phyloP scores from a whole-genome alignment of 2,329 filamentous ascomycete genomes.

The Talaromyces funiculosus region DNA sequence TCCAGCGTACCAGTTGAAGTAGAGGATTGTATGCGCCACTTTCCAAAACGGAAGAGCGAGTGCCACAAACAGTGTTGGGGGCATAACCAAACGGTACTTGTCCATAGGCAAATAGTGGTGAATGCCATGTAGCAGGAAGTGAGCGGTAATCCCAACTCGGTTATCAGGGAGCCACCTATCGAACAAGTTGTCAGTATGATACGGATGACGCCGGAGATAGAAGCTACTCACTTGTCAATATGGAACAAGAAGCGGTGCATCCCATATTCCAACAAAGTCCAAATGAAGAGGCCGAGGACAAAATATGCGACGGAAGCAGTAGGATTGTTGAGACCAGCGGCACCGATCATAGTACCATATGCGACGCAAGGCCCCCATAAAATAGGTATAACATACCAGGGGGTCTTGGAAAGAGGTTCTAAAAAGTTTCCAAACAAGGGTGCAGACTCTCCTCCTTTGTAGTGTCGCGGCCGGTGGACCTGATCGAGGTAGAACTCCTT shows the following conservation, averaged over 20 bases:
- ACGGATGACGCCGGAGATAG: neutral
- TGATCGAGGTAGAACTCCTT: constrained; percentile 98
- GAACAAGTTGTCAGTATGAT: constrained; percentile 18
- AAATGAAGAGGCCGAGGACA: constrained; percentile 65
- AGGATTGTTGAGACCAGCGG: constrained; percentile 52
- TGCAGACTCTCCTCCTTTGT: constrained; percentile 86
- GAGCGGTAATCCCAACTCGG: constrained; percentile 72
- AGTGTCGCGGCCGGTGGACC: constrained; percentile 91
- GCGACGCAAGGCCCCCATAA: constrained; percentile 77
- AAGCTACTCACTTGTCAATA: constrained; percentile 68
- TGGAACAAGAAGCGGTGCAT: constrained; percentile 92
- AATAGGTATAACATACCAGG: constrained; percentile 84
- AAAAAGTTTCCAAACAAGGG: constrained; percentile 96
- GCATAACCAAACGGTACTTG: constrained; percentile 94
- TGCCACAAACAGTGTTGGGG: constrained; percentile 75
- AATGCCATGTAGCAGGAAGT: constrained; percentile 93
- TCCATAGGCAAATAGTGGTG: constrained; percentile 99
- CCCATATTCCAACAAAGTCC: constrained; percentile 85
- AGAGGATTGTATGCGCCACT: constrained; percentile 76
- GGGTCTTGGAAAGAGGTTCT: constrained; percentile 92
- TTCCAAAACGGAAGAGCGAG: constrained; percentile 90
- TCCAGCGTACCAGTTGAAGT: constrained; percentile 76
- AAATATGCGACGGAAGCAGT: constrained; percentile 57
- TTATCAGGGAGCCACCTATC: constrained; percentile 82
- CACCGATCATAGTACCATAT: constrained; percentile 66